Conservation (phyloP, 768 basidiomycete species). For the Pulveroboletus sp. region DNA sequence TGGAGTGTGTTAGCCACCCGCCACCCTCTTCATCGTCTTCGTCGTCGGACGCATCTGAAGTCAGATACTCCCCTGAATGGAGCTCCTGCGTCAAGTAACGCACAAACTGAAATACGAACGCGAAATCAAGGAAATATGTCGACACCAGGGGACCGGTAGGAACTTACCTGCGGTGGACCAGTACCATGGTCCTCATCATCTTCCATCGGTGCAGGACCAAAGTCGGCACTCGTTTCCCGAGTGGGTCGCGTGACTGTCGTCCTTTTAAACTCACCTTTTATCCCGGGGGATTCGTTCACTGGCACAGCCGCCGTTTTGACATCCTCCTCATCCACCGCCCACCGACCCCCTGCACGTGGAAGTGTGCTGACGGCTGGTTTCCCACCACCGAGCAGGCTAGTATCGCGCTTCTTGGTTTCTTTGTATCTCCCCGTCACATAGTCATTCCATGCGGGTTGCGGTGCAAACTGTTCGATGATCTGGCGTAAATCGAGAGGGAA, state of each 20-base stretch:
- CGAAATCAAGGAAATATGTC: neutral
- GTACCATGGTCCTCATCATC: constrained; percentile 44
- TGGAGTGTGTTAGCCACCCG: constrained; percentile 77
- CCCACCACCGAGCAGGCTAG: constrained; percentile 77
- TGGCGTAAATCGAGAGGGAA: constrained; percentile 76
- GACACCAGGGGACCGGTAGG: neutral
- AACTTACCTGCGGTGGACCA: constrained; percentile 42
- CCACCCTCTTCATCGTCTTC: constrained; percentile 63
- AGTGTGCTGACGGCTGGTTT: constrained; percentile 55
- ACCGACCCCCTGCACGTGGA: constrained; percentile 36
- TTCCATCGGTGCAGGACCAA: constrained; percentile 50
- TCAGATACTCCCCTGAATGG: constrained; percentile 53
- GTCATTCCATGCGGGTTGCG: constrained; percentile 80
- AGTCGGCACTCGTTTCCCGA: constrained; percentile 58
- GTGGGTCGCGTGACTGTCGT: constrained; percentile 38
- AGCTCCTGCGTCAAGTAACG: constrained; percentile 75
- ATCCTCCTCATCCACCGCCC: constrained; percentile 73
- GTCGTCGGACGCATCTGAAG: constrained; percentile 49
- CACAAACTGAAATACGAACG: constrained; percentile 53
- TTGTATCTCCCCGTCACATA: constrained; percentile 83
- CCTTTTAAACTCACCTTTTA: constrained; percentile 57
- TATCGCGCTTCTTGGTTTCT: constrained; percentile 82
- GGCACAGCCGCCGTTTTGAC: constrained; percentile 22
- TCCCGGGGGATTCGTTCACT: constrained; percentile 19
- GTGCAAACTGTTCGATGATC: constrained; percentile 60